A percentile compares a stretch with the other conserved stretches of the same genome.
phyloP scores from a whole-genome alignment of 2,329 filamentous ascomycete species.

The Ceratocystis alfenasii region DNA sequence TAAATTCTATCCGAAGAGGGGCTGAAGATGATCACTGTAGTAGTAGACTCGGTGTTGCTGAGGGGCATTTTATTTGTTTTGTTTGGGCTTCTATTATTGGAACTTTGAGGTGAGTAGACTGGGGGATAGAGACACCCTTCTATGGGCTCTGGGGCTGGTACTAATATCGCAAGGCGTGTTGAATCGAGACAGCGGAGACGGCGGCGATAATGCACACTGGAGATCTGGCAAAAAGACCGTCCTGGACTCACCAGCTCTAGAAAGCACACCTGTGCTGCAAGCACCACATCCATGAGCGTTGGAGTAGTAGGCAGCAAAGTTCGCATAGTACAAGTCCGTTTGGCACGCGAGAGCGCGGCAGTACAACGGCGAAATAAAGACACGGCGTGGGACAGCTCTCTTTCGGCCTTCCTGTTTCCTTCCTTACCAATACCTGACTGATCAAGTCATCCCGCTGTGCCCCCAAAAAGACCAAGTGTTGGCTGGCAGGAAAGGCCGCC shows the following conservation, averaged over 20 bases:
- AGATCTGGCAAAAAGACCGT: neutral
- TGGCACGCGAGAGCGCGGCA: too few species aligned
- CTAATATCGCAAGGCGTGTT: too few species aligned
- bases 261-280: neutral
- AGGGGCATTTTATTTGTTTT: neutral
- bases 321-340: neutral
- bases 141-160: too few species aligned
- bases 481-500: neutral
- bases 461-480: neutral
- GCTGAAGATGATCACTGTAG: neutral
- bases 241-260: neutral
- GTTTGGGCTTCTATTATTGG: conserved; percentile 3
- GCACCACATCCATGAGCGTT: neutral
- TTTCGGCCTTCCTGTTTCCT: too few species aligned
- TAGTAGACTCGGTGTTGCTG: neutral
- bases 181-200: too few species aligned
- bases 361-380: neutral
- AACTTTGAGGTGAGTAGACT: neutral
- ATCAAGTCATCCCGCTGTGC: neutral
- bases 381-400: too few species aligned
- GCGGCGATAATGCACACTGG: too few species aligned
- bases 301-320: neutral
- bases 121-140: too few species aligned
- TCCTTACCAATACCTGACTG: too few species aligned
- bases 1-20: neutral